These are phyloP conservation scores for Neurospora africana DNA, from an alignment of 495 filamentous ascomycete genomes.

Conservation along the genomic window DNA sequence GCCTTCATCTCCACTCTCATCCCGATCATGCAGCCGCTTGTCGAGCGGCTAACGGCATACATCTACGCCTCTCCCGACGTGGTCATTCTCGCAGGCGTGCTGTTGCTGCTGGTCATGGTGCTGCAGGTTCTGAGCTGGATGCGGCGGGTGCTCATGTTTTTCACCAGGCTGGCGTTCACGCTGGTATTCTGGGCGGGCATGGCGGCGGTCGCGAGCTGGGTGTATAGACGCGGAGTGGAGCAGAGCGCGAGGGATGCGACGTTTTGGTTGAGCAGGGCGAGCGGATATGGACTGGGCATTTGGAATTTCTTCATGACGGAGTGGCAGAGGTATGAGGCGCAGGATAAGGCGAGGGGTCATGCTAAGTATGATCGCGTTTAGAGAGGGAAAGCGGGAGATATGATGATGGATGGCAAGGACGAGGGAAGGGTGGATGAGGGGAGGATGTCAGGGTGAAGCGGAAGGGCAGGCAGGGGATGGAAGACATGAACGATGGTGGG, in stretches of 20 bases:
- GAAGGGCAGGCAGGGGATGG: not conserved
- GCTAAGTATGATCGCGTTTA: not conserved
- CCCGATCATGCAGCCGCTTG: conserved; percentile 38
- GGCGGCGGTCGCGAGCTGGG: conserved; percentile 36
- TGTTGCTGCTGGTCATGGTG: conserved; percentile 46
- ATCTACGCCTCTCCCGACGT: conserved; percentile 43
- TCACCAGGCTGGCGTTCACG: conserved; percentile 50
- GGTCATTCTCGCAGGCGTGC: conserved; percentile 44
- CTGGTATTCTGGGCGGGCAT: conserved; percentile 50
- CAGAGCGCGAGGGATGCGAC: conserved; percentile 45
- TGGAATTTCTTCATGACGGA: conserved; percentile 46
- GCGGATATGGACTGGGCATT: conserved; percentile 43
- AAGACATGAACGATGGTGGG: not conserved
- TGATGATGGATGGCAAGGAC: not conserved
- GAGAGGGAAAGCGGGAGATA: not conserved
- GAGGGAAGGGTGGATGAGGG: not conserved
- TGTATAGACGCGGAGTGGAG: conserved; percentile 56
- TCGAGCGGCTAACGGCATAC: conserved; percentile 28
- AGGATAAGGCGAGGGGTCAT: conserved; percentile 13
- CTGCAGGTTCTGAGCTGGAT: conserved; percentile 58
- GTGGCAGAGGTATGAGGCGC: conserved; percentile 36
- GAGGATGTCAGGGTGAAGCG: not conserved
- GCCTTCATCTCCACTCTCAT: conserved; percentile 19
- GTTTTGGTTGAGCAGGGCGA: conserved; percentile 15
- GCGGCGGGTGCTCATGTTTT: conserved; percentile 59